Evolutionary conservation across 805 yeast genomes (phyloP), one percentile per base, ranked within the genome.

Genomic region (Kodamaea kaohsiungensis): DNA sequence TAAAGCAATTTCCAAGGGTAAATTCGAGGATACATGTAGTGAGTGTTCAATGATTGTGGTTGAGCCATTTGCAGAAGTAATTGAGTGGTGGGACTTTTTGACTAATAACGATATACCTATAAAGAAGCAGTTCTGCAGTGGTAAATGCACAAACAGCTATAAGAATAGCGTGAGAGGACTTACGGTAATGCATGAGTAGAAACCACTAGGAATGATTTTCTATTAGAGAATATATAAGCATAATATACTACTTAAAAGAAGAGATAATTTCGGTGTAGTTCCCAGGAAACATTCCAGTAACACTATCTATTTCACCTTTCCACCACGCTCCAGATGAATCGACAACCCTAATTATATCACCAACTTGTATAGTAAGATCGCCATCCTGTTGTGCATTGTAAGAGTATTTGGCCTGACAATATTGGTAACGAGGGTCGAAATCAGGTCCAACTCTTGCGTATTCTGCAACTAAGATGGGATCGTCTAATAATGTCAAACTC

Each of bases 51-150:
- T 65, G 3, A 69, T 77, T n/a, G 71, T 79, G 2, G 78, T 83
- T 6, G 85, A 83, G 53, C 81, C 86, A 1, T 73, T 77, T 12
- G 88, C 88, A 0, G 86, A 84, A 59, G 75, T 79, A 1, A 63
- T 79, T 56, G 89, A 85, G 62, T 85, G 88, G 88, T 85, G 89
- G 89, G 85, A 85, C 59, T 72, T 83, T 47, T 72, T 79, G 49
- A 77, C 73, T 39, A 79, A 84, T 53, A 72, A 67, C 38, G 64
- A 72, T 37, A 66, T 84, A 2, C 88, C 89, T 0, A 72, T 85
- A 25, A 77, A 79, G 60, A 68, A 81, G 40, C 78, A 78, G 55
- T 85, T 85, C 58, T 85, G 89, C 58, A 73, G 81, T 55, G 83
- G 81, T 1, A 61, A 68, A 19, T 85, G 89, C 65, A 68, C 66